Evolutionary conservation across 2,329 filamentous ascomycete genomes (phyloP), one percentile per base, ranked within the genome.

Genomic region (Sclerotinia trifoliorum): DNA sequence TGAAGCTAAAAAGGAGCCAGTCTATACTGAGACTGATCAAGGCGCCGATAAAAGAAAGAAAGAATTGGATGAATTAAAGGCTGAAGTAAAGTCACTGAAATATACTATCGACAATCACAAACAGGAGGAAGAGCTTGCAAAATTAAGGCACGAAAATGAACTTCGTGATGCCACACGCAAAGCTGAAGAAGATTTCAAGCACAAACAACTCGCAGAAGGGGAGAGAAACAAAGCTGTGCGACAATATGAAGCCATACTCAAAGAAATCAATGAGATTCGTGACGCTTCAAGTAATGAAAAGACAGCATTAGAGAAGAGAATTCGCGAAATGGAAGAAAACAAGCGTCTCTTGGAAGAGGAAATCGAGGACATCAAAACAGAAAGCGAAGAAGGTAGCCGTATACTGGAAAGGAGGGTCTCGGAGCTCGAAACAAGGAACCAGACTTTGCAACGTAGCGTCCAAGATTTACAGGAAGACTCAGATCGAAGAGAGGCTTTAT

Each of bases 101-200:
- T 99, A 97, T 80, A 92, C 94, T 69, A 84, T 97, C 72, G 91
- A 93, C 75, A 94, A 91, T 24, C 82, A 92, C 65, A 94, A 94
- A 75, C 92, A 97, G 74, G 94, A 98, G 76, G 90, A 91, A 74
- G 93, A 96, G 68, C 86, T 97, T 74, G 83, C 88, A 60, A 84
- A 88, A 13, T 83, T 97, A 21, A 89, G 92, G 70, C 91, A 95
- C 74, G 90, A 93, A 72, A 91, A 92, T 74, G 94, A 97, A 75
- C 79, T 97, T 29, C 88, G 94, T 70, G 93, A 96, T 67, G 84
- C 90, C 1, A 89, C 92, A 72, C 84, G 89, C 60, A 91, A 90
- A 71, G 90, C 92, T n/a, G 93, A 97, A 75, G 89, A 92, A 11
- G 94, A 97, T 76, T 93, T 91, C 75, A 90, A 92, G 75, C 83